Percentiles rank a stretch among this genome's conserved stretches.
These are phyloP conservation scores for Leptographium flavum DNA, from an alignment of 2,329 filamentous ascomycete genomes.

Conservation along the genomic window DNA sequence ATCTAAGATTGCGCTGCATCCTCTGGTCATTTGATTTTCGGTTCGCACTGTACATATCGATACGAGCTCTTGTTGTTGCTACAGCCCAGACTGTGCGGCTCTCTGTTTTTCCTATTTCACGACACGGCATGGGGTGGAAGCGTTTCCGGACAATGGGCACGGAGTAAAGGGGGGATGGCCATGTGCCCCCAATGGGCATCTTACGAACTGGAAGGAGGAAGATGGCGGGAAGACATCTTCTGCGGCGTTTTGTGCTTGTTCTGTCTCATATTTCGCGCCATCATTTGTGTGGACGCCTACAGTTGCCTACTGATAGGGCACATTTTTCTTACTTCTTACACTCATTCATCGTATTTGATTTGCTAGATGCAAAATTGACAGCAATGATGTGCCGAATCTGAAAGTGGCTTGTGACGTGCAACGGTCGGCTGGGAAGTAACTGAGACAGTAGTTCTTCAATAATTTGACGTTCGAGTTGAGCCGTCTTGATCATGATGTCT, in stretches of 20 bases:
- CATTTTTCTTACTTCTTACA: neutral
- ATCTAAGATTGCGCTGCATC: slow-evolving; percentile 23
- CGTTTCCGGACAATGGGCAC: neutral
- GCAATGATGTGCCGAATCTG: neutral
- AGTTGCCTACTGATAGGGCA: neutral
- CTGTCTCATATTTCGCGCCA: neutral
- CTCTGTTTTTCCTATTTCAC: neutral
- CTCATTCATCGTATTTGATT: neutral
- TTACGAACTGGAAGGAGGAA: neutral
- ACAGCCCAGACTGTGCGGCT: neutral
- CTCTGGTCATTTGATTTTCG: slow-evolving; percentile 1
- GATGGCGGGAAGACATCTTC: neutral
- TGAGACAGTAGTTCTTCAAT: too few relatives aligned
- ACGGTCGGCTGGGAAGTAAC: too few relatives aligned
- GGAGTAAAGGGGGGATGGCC: neutral
- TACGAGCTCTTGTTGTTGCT: neutral
- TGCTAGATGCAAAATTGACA: slow-evolving; percentile 1
- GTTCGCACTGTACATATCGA: slow-evolving; percentile 9
- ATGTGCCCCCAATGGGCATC: neutral
- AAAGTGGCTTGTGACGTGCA: too few relatives aligned
- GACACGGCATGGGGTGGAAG: neutral
- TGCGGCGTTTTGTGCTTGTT: neutral
- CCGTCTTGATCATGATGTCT: too few relatives aligned
- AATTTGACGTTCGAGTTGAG: too few relatives aligned
- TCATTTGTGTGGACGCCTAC: neutral